Base-by-base conservation (phyloP, 495 filamentous ascomycete genomes). In the Geopyxis carbonaria region DNA sequence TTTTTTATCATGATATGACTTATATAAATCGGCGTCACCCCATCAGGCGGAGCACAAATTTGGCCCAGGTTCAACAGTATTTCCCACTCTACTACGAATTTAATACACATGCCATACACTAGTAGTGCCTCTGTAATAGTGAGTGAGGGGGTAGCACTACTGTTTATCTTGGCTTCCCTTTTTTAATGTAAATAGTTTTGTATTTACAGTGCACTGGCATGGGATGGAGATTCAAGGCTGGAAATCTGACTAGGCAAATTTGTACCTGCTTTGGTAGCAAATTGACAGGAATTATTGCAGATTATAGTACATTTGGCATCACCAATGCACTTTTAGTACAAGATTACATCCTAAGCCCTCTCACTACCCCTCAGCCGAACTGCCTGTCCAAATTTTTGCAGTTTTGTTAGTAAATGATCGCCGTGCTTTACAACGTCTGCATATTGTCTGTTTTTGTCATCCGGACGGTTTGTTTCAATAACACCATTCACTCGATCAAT, bases 361-460 rank as follows among this genome's bases (percentile, higher is more conserved):
- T 95, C 89, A 58, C 86, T 95, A 18, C 89, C 89, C 44, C 91
- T 71, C 61, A 97, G 68, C 49, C 91, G 69, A 22, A 97, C 89
- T 2, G 87, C 78, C 64, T 97, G 89, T 15, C 89, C 89, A 55
- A 94, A 97, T 65, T 95, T 97, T 64, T 97, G 89, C 36, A 97
- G 66, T 68, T 97, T 97, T 44, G 91, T 97, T 59, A 97, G 93
- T 34, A 97, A 63, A 51, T 87, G 76, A 62, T 97, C 89, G 20
- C 89, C 89, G 53, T 94, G 87, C 66, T 86, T 89, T 34, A 97
- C 83, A 23, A 94, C 82, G 53, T 94, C 89, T 34, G 85, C 74
- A 58, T 95, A 97, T 61, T 97, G 89, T 66, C 91, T 92, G 67
- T 94, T 93, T 72, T 95, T 95, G 59, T 93, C 84, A 55, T 94